Evolutionary conservation across 805 yeast species (phyloP), one percentile per base, ranked within the genome.

Genomic region (Saturnispora bothae): DNA sequence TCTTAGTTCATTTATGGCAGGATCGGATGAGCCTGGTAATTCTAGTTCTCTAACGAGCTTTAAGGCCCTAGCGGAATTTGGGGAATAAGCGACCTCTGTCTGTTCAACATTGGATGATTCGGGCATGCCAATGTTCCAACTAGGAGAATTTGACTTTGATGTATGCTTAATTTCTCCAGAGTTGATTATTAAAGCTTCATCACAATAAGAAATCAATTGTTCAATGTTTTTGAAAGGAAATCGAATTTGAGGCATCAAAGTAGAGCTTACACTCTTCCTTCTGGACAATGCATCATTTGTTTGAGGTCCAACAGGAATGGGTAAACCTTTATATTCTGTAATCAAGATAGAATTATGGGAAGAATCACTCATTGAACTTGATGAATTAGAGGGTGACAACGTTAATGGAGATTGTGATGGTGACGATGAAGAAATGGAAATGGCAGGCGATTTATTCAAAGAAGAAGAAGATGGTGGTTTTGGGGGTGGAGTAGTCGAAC

Each of bases 171-270:
- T 63, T 46, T 76, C 83, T n/a, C 83, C 81, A 1, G 83, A 78
- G 48, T 81, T 83, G 10, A 86, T 72, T 29, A 69, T 64, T 16
- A 84, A 60, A 0, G 95, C 88, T 44, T 76, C 78, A 38, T 83
- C 86, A 50, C 88, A 76, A 36, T 81, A 65, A 15, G 80, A 84
- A 4, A 72, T 53, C 10, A 83, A 52, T 37, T 71, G 56, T 39
- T 69, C 73, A 38, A 78, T 56, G 17, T 77, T 71, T 21, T 77
- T 79, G 50, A 76, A 69, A 0, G 85, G 85, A 43, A 77, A 78
- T 43, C 79, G 49, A 36, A 61, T 47, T 9, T 63, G 52, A 4
- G 61, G 60, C 36, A 64, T 47, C 46, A 63, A 61, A 9, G 48
- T 38, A 34, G 65, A 72, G 13, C 62, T 66, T 26, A 59, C 65